Conservation (phyloP, 1,284 basidiomycete genomes). For the Rhodotorula glutinis region DNA sequence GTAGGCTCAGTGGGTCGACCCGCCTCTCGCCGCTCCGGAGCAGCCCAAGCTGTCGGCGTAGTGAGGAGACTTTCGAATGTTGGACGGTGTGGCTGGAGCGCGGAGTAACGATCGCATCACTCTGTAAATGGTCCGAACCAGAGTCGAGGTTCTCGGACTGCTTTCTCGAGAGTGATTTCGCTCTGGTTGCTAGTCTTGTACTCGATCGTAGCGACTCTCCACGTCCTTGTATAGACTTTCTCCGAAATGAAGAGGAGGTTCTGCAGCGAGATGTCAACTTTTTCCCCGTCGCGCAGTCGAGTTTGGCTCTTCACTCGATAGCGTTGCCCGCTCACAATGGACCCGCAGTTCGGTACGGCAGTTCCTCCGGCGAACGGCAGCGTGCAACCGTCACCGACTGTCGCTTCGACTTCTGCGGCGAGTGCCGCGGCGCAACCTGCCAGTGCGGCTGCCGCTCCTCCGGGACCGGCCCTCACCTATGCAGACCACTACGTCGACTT, state of each 20-base stretch:
- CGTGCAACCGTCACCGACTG: not conserved
- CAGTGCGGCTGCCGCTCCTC: not conserved
- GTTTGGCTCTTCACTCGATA: too few relatives aligned
- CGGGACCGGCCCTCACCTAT: not conserved
- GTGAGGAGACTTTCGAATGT: too few relatives aligned
- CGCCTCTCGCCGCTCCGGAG: constrained; percentile 1
- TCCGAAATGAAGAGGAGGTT: too few relatives aligned
- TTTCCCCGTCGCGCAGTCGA: too few relatives aligned
- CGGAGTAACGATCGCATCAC: too few relatives aligned
- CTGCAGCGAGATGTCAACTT: too few relatives aligned
- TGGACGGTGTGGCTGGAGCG: too few relatives aligned
- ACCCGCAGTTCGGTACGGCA: not conserved
- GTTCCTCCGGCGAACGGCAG: not conserved
- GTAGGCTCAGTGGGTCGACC: constrained; percentile 29
- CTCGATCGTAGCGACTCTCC: too few relatives aligned
- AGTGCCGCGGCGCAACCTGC: not conserved
- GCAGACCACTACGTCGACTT: constrained; percentile 3
- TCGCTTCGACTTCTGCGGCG: not conserved
- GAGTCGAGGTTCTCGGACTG: not conserved
- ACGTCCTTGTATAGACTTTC: too few relatives aligned
- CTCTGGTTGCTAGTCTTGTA: too few relatives aligned
- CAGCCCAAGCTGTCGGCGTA: not conserved
- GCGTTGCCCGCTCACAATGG: not conserved
- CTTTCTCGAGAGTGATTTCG: not conserved
- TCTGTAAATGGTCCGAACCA: too few relatives aligned